These are phyloP conservation scores for Coemansia umbellata DNA, from an alignment of 192 early-diverging fungal species.

Conservation along the genomic window DNA sequence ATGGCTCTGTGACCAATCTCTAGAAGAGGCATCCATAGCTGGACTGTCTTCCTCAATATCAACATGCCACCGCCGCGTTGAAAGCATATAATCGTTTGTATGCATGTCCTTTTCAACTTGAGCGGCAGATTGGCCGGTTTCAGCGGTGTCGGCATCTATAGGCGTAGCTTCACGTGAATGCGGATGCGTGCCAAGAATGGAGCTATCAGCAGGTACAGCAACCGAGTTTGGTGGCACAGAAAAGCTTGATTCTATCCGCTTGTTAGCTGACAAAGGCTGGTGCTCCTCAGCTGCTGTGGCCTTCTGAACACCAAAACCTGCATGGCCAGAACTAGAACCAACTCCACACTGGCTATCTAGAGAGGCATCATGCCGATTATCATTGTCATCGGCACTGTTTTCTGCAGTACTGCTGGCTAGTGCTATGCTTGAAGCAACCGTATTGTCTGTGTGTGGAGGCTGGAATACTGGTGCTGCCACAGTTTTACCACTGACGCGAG, in stretches of 20 bases:
- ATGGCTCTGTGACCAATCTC: conserved; percentile 4
- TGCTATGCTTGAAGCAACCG: not conserved
- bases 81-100: conserved; percentile 4
- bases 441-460: not conserved
- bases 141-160: conserved; percentile 1
- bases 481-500: not conserved
- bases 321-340: too few species aligned
- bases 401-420: not conserved
- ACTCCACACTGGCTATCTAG: not conserved
- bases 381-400: not conserved
- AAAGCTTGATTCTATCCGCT: not conserved
- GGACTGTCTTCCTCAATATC: not conserved
- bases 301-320: not conserved
- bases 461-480: not conserved
- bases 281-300: not conserved
- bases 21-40: not conserved
- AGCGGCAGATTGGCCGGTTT: too few species aligned
- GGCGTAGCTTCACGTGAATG: conserved; percentile 19
- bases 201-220: conserved; percentile 4
- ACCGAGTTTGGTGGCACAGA: not conserved
- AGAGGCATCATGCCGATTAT: not conserved
- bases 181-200: conserved; percentile 12
- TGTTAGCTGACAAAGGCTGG: not conserved
- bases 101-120: not conserved
- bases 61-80: conserved; percentile 15